These are phyloP conservation scores for Daldinia sp. DNA, from an alignment of 2,329 filamentous ascomycete species.

Conservation along the genomic window DNA sequence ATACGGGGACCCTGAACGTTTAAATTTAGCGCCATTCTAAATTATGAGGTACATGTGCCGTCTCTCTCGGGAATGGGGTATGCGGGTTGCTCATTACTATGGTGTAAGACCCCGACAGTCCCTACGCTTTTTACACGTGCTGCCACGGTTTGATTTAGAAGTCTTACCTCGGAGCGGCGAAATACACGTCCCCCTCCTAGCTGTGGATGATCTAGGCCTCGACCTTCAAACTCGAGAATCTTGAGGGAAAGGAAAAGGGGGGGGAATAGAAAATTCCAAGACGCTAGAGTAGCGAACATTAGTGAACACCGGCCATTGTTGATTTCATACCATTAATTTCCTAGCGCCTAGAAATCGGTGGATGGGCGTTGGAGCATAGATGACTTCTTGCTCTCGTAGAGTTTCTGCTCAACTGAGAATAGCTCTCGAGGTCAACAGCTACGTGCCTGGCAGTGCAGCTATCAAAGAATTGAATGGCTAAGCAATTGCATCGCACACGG, in stretches of 20 bases:
- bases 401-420: background rate
- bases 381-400: background rate
- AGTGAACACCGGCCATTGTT: background rate
- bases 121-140: constrained; percentile 9
- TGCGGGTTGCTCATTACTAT: constrained; percentile 22
- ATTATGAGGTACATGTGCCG: background rate
- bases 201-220: constrained; percentile 1
- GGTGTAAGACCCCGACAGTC: background rate
- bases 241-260: background rate
- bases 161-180: constrained; percentile 9
- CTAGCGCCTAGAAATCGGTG: background rate
- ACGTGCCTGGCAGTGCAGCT: no score
- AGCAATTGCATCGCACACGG: background rate
- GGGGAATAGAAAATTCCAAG: constrained; percentile 1
- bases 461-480: background rate
- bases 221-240: constrained; percentile 1
- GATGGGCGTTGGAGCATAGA: background rate
- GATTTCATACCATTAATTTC: background rate
- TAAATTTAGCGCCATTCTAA: constrained; percentile 3
- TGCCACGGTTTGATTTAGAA: background rate
- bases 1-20: background rate
- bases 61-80: background rate
- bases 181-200: constrained; percentile 16
- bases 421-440: background rate
- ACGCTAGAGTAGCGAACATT: background rate